These are phyloP conservation scores for Hemisphaericaspora nanyangensis DNA, from an alignment of 805 yeast species.

Conservation along the genomic window DNA sequence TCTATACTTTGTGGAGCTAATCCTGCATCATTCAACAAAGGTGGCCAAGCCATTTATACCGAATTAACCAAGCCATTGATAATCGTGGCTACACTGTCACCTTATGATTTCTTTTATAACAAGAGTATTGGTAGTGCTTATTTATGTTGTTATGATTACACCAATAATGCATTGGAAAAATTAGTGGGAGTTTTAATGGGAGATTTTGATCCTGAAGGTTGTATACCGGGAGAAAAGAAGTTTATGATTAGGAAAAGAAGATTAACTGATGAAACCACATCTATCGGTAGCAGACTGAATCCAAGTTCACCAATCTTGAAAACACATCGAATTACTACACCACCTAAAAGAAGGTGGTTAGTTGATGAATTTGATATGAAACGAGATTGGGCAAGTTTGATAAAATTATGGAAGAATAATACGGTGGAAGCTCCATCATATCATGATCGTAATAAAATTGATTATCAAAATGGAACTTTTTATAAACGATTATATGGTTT, in stretches of 20 bases:
- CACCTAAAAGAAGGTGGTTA: slow-evolving; percentile 46
- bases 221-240: slow-evolving; percentile 52
- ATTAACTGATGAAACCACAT: slow-evolving; percentile 10
- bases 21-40: slow-evolving; percentile 24
- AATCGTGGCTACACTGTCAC: slow-evolving; percentile 58
- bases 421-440: slow-evolving; percentile 12
- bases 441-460: slow-evolving; percentile 13
- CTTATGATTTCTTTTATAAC: slow-evolving; percentile 58
- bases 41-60: slow-evolving; percentile 14
- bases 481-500: slow-evolving; percentile 28
- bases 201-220: slow-evolving; percentile 46
- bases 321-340: slow-evolving; percentile 8
- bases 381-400: slow-evolving; percentile 49
- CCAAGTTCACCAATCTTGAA: slow-evolving; percentile 4
- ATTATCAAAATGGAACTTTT: slow-evolving; percentile 24
- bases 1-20: slow-evolving; percentile 50
- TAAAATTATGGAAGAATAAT: slow-evolving; percentile 41
- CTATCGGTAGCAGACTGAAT: slow-evolving; percentile 6
- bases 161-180: slow-evolving; percentile 46
- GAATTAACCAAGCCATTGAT: slow-evolving; percentile 48
- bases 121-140: slow-evolving; percentile 53
- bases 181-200: slow-evolving; percentile 54
- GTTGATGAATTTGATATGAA: slow-evolving; percentile 51
- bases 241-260: slow-evolving; percentile 24
- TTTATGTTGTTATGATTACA: slow-evolving; percentile 59